Percentiles rank a stretch among this genome's conserved stretches.
Evolutionary conservation across 2,329 filamentous ascomycete genomes (phyloP).

Genomic region (Fusarium citri): DNA sequence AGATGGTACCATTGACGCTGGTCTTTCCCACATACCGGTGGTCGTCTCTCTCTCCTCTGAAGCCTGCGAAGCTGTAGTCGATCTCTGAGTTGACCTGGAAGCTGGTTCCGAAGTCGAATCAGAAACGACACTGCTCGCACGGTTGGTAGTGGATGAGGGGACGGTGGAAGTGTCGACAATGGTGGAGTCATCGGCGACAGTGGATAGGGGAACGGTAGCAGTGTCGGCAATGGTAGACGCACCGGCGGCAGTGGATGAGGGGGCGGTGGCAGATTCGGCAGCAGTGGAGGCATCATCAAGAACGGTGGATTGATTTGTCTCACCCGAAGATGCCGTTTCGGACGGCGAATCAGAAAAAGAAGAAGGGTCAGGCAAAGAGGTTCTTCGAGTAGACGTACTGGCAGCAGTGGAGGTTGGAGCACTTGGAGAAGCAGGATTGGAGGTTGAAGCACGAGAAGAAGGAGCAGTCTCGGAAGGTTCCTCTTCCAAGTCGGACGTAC

Average conservation of each 20-base stretch:
- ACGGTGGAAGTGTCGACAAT: conserved; percentile 23
- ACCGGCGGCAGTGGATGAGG: conserved; percentile 13
- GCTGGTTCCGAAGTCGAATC: conserved; percentile 22
- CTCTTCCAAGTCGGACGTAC: conserved; percentile 47
- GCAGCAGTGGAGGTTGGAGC: conserved; percentile 44
- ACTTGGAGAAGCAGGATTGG: conserved; percentile 44
- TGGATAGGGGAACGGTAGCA: conserved; percentile 19
- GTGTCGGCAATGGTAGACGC: conserved; percentile 31
- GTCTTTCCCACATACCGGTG: conserved; percentile 50
- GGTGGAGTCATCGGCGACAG: conserved; percentile 31
- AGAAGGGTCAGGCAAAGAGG: conserved; percentile 46
- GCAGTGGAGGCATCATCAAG: conserved; percentile 31
- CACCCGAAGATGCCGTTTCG: conserved; percentile 43
- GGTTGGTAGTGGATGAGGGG: conserved; percentile 17
- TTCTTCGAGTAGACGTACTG: conserved; percentile 49
- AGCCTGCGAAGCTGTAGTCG: conserved; percentile 28
- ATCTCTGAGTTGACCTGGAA: conserved; percentile 20
- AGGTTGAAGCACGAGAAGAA: conserved; percentile 46
- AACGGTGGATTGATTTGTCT: conserved; percentile 37
- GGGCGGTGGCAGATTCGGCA: conserved; percentile 20
- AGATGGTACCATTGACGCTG: conserved; percentile 19
- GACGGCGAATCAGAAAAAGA: conserved; percentile 47
- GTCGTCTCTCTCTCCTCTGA: conserved; percentile 32
- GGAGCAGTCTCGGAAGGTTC: conserved; percentile 42
- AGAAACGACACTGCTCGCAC: conserved; percentile 15